These are phyloP conservation scores for Saccharomycopsis amapae DNA, from an alignment of 805 yeast genomes.

Conservation along the genomic window DNA sequence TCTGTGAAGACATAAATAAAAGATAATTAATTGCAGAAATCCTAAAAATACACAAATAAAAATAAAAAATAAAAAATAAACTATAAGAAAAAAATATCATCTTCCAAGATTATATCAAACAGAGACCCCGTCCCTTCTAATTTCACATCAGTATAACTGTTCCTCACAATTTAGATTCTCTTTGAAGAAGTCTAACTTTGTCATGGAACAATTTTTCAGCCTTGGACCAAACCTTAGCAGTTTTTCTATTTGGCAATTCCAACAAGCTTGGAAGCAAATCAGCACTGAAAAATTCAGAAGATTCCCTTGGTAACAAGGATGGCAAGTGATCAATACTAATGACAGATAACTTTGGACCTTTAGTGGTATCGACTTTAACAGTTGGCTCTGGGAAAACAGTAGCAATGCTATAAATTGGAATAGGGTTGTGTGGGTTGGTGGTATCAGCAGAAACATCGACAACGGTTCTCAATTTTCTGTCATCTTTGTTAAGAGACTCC, in stretches of 20 bases:
- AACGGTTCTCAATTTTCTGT: constrained; percentile 80
- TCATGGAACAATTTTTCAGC: constrained; percentile 79
- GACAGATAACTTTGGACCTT: constrained; percentile 84
- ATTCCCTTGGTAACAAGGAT: constrained; percentile 90
- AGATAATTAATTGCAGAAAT: not conserved
- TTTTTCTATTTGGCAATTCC: constrained; percentile 72
- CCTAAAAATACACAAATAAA: not conserved
- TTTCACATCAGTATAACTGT: not conserved
- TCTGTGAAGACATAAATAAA: not conserved
- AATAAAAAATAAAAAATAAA: not conserved
- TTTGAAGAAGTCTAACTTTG: constrained; percentile 68
- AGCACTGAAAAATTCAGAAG: constrained; percentile 82
- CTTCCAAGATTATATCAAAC: not conserved
- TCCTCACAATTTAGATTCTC: constrained; percentile 25
- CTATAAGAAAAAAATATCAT: not conserved
- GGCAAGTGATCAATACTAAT: constrained; percentile 96
- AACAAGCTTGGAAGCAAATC: constrained; percentile 87
- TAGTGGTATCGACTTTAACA: constrained; percentile 67
- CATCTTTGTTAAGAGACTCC: constrained; percentile 54
- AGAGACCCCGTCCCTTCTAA: no score
- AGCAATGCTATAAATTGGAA: constrained; percentile 86
- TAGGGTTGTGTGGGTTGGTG: constrained; percentile 96
- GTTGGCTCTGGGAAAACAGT: constrained; percentile 91
- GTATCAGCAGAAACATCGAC: constrained; percentile 99
- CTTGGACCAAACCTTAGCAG: constrained; percentile 86